A percentile compares a stretch with the other conserved stretches of the same genome.
phyloP scores from a whole-genome alignment of 208 protist species.

The Angomonas ambiguus region DNA sequence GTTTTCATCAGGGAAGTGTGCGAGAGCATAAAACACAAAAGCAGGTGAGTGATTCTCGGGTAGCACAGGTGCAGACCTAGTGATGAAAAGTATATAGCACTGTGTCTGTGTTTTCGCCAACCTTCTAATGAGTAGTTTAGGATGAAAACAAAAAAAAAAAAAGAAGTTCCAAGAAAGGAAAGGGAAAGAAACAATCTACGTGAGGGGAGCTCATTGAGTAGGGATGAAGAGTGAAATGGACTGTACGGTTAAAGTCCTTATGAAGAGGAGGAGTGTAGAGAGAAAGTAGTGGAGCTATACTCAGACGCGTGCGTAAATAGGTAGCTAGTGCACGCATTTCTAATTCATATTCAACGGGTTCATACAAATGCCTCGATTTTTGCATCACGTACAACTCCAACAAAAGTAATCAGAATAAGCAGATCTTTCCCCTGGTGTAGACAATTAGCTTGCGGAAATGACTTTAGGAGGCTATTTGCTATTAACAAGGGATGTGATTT shows the following conservation, averaged over 20 bases:
- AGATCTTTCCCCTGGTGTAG: not conserved
- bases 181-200: not conserved
- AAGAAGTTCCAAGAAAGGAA: conserved; percentile 6
- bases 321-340: too few species aligned
- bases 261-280: too few species aligned
- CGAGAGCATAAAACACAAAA: conserved; percentile 1
- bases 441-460: not conserved
- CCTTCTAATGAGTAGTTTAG: not conserved
- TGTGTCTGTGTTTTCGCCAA: conserved; percentile 1
- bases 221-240: too few species aligned
- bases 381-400: not conserved
- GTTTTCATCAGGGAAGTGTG: too few species aligned
- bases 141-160: conserved; percentile 1
- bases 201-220: too few species aligned
- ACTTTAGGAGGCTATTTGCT: not conserved
- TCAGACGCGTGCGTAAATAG: too few species aligned
- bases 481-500: not conserved
- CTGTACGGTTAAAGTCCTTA: too few species aligned
- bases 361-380: too few species aligned
- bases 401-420: not conserved
- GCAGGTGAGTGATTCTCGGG: not conserved
- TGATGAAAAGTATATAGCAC: not conserved
- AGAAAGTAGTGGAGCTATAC: too few species aligned
- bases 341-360: too few species aligned
- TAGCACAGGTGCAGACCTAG: conserved; percentile 1